Evolutionary conservation across 768 basidiomycete species (phyloP).

Genomic region (Leccinum obscurum): DNA sequence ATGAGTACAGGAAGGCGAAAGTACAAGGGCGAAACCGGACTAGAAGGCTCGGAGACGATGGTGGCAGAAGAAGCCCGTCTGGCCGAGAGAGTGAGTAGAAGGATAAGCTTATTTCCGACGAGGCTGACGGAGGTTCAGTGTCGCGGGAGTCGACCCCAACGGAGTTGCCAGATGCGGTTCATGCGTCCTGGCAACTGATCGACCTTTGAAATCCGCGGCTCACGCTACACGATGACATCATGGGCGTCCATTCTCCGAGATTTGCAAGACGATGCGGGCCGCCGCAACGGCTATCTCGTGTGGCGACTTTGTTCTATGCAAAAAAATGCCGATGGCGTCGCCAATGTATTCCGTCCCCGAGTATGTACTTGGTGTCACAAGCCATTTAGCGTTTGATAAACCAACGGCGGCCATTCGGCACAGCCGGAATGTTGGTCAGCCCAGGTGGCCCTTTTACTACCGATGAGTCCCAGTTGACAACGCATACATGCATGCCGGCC

Average conservation of each 20-base stretch:
- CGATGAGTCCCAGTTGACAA: background rate
- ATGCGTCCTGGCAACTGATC: background rate
- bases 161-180: background rate
- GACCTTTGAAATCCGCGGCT: background rate
- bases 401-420: background rate
- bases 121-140: background rate
- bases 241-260: background rate
- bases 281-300: too few relatives aligned
- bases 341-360: background rate
- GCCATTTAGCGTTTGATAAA: background rate
- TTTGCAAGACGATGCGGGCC: too few relatives aligned
- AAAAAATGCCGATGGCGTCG: background rate
- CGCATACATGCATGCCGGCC: background rate
- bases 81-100: too few relatives aligned
- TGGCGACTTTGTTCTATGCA: background rate
- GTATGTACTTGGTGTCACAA: background rate
- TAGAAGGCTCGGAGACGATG: too few relatives aligned
- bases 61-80: background rate
- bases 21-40: background rate
- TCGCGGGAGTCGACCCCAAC: background rate
- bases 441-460: too few relatives aligned
- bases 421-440: background rate
- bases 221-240: background rate
- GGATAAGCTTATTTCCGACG: background rate
- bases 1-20: background rate